Base-by-base conservation (phyloP, 2,329 filamentous ascomycete genomes). In the Talaromyces rugulosus region DNA sequence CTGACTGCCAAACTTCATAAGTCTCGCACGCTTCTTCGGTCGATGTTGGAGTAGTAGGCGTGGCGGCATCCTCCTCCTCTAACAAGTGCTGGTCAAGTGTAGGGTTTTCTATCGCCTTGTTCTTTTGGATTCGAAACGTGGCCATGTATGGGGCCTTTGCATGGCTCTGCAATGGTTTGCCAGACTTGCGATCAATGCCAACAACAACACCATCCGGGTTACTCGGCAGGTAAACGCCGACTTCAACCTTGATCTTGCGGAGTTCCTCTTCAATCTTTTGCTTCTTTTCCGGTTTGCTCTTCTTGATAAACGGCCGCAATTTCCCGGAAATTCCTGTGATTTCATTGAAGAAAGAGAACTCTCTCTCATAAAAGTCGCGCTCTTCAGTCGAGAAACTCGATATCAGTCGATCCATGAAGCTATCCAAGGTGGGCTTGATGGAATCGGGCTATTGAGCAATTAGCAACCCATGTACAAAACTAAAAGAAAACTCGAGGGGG, bases 91-190 rank as follows among this genome's bases (percentile, higher is more conserved):
- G 33, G 16, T 61, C 64, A 12, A 68, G 61, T 56, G 64, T 47
- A 34, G 60, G 63, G 63, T 79, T 78, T 36, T 54, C 58, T 23
- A 58, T 44, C 12, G 58, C 62, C 36, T 67, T 88, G 62, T 85
- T 88, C 78, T 96, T 98, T 74, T 91, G 88, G 75, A 99, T 96
- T 55, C 95, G 87, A 84, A 99, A 99, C 0, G 95, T 99, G 11
- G 95, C 96, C 94, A 99, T 97, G 77, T 92, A 99, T 0, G 95
- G 95, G 6, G 96, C 94, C 77, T 99, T 99, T 63, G 95, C 96
- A 75, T 99, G 96, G 74, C 91, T 96, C 75, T 99, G 95, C 52
- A 99, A 81, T 3, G 96, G 96, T 75, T 98, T 99, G 63, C 95
- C 95, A 14, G 94, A 98, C 77, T 97, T 97, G 64, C 95, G 89